Evolutionary conservation across 1,284 basidiomycete species (phyloP).

Genomic region (Cronartium ribicola): DNA sequence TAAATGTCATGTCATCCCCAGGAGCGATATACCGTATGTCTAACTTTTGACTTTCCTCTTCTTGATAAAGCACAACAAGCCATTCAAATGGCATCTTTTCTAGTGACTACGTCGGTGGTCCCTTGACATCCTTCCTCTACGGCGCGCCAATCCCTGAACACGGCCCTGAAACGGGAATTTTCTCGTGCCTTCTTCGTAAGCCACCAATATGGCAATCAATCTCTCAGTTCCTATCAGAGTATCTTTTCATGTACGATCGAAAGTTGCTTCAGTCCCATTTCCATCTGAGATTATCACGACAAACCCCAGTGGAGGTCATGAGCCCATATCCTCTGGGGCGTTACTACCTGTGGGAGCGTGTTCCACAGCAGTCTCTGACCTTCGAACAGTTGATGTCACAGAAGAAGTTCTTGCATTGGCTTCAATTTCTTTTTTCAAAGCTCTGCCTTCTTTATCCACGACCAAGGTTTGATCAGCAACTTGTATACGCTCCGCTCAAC

Average conservation of each 20-base stretch:
- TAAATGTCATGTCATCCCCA: background rate
- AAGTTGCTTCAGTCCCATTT: background rate
- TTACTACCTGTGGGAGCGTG: background rate
- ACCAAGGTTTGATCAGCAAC: background rate
- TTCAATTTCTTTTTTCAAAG: background rate
- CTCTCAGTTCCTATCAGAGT: background rate
- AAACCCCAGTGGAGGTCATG: background rate
- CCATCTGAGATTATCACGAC: background rate
- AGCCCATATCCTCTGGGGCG: background rate
- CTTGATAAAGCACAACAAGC: background rate
- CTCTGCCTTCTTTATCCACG: background rate
- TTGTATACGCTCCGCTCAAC: background rate
- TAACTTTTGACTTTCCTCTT: background rate
- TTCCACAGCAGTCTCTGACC: background rate
- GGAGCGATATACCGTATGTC: background rate
- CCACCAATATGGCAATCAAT: background rate
- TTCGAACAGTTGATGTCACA: background rate
- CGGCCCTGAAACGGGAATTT: background rate
- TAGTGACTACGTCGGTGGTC: background rate
- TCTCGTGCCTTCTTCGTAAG: background rate
- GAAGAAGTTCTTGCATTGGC: background rate
- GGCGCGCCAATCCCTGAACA: background rate
- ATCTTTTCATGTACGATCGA: background rate
- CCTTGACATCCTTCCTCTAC: background rate
- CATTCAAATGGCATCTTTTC: background rate